Conservation (phyloP, 108 stramenopile genomes). For the Stephanodiscus triporus region DNA sequence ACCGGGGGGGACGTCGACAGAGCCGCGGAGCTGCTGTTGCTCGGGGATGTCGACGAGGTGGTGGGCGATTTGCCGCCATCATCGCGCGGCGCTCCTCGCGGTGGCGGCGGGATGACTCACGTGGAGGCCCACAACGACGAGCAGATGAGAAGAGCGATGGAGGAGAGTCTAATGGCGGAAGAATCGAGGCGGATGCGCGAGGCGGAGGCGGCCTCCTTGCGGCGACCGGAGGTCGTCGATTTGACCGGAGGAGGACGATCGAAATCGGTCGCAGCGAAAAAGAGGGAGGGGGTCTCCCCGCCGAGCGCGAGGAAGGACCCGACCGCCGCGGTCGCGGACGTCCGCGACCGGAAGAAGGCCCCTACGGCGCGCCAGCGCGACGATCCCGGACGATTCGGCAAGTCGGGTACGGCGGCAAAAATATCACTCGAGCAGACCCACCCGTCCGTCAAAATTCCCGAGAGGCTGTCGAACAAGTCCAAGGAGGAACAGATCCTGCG, state of each 20-base stretch:
- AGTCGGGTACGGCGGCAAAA: too few relatives aligned
- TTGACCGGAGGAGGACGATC: constrained; percentile 9
- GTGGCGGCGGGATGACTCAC: constrained; percentile 13
- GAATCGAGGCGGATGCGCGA: constrained; percentile 28
- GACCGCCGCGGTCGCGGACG: too few relatives aligned
- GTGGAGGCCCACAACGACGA: constrained; percentile 47
- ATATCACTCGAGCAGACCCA: constrained; percentile 43
- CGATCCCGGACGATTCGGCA: not conserved
- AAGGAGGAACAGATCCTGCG: constrained; percentile 82
- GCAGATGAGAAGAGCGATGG: constrained; percentile 47
- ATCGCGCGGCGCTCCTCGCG: not conserved
- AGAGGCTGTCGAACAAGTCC: constrained; percentile 68
- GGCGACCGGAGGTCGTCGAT: not conserved
- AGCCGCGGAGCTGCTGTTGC: constrained; percentile 69
- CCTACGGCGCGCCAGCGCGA: not conserved
- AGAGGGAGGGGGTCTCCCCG: not conserved
- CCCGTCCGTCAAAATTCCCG: constrained; percentile 76
- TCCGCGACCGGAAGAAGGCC: constrained; percentile 50
- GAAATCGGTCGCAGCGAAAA: constrained; percentile 10
- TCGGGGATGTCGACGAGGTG: constrained; percentile 5
- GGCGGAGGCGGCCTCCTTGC: constrained; percentile 22
- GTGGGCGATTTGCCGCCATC: not conserved
- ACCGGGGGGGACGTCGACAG: constrained; percentile 68
- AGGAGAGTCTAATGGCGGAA: constrained; percentile 37
- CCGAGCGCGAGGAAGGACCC: constrained; percentile 14